Conservation (phyloP, 768 basidiomycete genomes). For the Rhizopogon vulgaris region DNA sequence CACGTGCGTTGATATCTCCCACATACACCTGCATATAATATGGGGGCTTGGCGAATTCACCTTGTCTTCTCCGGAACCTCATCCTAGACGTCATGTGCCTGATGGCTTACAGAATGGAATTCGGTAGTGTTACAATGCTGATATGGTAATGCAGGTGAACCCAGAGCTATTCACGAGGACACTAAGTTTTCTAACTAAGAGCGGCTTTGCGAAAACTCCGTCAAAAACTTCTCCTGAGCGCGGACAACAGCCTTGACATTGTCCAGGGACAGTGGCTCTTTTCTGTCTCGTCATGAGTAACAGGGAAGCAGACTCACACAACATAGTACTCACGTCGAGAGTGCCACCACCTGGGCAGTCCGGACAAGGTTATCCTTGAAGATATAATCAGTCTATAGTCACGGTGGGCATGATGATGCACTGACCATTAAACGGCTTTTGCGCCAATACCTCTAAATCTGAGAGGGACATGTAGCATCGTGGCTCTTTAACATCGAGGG, state of each 20-base stretch:
- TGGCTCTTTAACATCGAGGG: constrained; percentile 3
- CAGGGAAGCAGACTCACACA: not conserved
- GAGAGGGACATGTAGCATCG: constrained; percentile 1
- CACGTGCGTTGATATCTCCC: too few species aligned
- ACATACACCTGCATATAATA: too few species aligned
- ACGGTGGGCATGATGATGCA: not conserved
- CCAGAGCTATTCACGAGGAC: not conserved
- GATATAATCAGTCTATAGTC: not conserved
- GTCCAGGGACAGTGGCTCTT: constrained; percentile 10
- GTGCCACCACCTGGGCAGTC: constrained; percentile 24
- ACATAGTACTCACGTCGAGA: constrained; percentile 12
- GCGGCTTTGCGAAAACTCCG: constrained; percentile 10
- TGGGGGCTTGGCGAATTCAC: too few species aligned
- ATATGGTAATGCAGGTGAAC: not conserved
- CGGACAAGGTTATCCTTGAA: constrained; percentile 23
- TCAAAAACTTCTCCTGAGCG: constrained; percentile 20
- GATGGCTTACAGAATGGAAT: not conserved
- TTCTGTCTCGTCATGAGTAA: not conserved
- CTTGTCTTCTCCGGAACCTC: too few species aligned
- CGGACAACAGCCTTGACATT: constrained; percentile 19
- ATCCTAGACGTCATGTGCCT: too few species aligned
- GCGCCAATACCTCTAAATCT: constrained; percentile 18
- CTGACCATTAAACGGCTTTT: constrained; percentile 23
- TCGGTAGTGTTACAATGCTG: not conserved
- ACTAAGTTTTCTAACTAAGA: not conserved